Evolutionary conservation across 2,329 filamentous ascomycete genomes (phyloP), one percentile per base, ranked within the genome.

Genomic region (Venturiaceae sp.): DNA sequence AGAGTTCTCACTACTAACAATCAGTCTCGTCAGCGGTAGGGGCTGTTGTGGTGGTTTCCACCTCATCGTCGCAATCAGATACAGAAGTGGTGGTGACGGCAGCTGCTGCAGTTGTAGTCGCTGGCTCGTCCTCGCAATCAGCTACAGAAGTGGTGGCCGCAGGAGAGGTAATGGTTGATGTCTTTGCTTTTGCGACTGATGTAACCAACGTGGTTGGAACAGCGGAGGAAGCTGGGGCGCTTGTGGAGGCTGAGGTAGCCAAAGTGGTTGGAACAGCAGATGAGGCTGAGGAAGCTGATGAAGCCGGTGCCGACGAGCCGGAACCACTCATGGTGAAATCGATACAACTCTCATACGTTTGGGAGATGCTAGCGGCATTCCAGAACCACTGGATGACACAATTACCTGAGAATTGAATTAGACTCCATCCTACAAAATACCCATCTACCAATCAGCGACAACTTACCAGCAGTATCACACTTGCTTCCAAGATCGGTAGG

Each of bases 301-400:
- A 37, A 16, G 53, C 41, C 23, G 41, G 41, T 19, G 50, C 28
- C 9, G 50, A 53, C 2, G 30, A 33, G 19, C 52, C 52, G 26
- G 34, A 34, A 44, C 68, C 71, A 53, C 68, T 67, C 59, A 77
- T 69, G 44, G 69, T 75, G 66, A 86, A 84, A 65, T 86, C 83
- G 55, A 85, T 72, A 69, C 83, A 86, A 54, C 77, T 77, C 72
- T 83, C 80, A 66, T 86, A 86, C 11, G 82, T 84, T 75, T 86
- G 83, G 60, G 79, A 65, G 61, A 81, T 77, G 58, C 71, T 72
- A 14, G 70, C 64, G 16, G 81, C 81, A 61, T 83, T 75, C 83
- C 83, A 85, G 69, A 75, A 84, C 81, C 82, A 84, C 69, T 85
- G 83, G 50, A 85, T 74, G 3, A 80, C 80, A 65, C 80, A 80